Base-by-base conservation (phyloP, 257 asterid genomes). In the Pogostemon cablin region DNA sequence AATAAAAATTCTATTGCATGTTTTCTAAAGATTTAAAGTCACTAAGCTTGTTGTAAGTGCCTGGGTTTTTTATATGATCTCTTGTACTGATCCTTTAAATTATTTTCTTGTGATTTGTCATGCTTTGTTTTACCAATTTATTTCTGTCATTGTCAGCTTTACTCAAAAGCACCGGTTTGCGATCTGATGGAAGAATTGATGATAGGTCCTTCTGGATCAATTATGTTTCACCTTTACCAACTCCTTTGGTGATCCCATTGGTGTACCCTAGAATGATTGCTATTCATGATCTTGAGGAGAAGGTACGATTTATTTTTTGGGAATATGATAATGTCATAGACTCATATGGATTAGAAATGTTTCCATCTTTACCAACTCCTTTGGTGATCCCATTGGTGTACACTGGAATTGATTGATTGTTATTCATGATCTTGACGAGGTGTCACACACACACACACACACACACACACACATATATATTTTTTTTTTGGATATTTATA, bases 251-350 rank as follows among this genome's bases (percentile, higher is more conserved):
- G 68, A 87, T 95, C 72, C 97, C 98, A 10, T 83, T 89, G 75
- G 99, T 95, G 59, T 95, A 88, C 77, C 99, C 99, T 49, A 86
- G 99, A 80, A 81, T 95, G 95, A 82, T 95, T 50, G 81, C 95
- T 46, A 80, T 95, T 83, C 98, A 95, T 67, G 91, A 95, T 70
- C 96, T 91, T 58, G 87, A 83, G 65, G 84, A 91, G 58, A 82
- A 82, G 99, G 99, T 88, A 72, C 37, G 15, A 49, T 62, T n/a
- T 62, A 64, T 65, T 50, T 12, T 7, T 1, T 49, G 1, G 2
- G 46, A 5, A 7, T n/a, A 50, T 3, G n/a, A 10, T 57, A 35
- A 7, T 58, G 42, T 34, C 4, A 11, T 57, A 9, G 8, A 25
- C 32, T 25, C 32, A 25, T 0, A 25, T 25, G 32, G 32, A 25